Evolutionary conservation across 2,329 filamentous ascomycete genomes (phyloP).

Genomic region (Cladosporium oxysporum): DNA sequence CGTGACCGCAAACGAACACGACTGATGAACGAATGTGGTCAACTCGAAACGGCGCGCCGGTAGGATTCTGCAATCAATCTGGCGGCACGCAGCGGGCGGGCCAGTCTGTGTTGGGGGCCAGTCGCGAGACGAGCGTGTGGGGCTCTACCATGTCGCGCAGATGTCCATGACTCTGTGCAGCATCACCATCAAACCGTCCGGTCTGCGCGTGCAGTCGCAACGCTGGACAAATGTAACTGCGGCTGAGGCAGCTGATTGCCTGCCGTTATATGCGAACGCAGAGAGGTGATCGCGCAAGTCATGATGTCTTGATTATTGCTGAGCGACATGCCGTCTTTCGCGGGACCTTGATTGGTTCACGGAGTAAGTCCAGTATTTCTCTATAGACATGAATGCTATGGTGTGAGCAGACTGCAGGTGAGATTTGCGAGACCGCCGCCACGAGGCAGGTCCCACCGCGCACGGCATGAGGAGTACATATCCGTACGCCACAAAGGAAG

Average conservation of each 20-base stretch:
- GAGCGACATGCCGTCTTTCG: background rate
- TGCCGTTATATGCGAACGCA: background rate
- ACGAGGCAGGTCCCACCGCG: background rate
- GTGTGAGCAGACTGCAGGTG: background rate
- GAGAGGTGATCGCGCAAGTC: background rate
- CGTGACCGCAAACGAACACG: background rate
- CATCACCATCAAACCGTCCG: background rate
- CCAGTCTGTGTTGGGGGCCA: background rate
- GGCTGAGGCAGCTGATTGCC: background rate
- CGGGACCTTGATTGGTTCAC: no score
- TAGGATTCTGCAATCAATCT: background rate
- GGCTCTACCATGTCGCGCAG: background rate
- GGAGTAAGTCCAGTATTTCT: no score
- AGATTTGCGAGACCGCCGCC: background rate
- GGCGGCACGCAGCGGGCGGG: background rate
- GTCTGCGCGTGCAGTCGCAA: background rate
- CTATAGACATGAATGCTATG: background rate
- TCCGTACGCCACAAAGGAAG: background rate
- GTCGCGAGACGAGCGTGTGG: background rate
- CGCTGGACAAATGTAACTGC: background rate
- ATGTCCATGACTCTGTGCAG: conserved; percentile 1
- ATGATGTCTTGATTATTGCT: background rate
- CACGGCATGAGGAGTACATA: background rate
- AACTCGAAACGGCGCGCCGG: background rate
- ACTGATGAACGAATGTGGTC: background rate